Conservation (phyloP, 2,329 filamentous ascomycete genomes). For the Tolypocladium tundrense region DNA sequence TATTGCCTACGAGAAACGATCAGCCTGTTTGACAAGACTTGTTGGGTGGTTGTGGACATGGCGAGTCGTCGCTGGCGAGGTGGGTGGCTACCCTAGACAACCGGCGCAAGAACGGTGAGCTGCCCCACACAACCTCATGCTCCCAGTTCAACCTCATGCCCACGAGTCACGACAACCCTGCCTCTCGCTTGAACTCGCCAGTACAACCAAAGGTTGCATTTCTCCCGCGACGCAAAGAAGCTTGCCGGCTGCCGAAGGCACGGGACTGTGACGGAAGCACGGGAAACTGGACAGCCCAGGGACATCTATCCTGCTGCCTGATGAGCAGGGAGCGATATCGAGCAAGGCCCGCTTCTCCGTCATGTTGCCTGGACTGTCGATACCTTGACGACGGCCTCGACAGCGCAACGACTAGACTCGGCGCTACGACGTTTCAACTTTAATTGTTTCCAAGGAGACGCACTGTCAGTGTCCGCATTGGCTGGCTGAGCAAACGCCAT, state of each 20-base stretch:
- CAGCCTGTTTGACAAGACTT: too few relatives aligned
- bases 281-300: too few relatives aligned
- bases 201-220: not conserved
- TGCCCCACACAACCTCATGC: not conserved
- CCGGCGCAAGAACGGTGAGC: not conserved
- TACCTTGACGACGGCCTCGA: not conserved
- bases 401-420: not conserved
- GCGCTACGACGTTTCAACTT: not conserved
- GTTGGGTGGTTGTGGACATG: too few relatives aligned
- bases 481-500: constrained; percentile 23
- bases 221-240: not conserved
- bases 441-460: not conserved
- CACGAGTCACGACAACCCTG: not conserved
- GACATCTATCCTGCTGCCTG: not conserved
- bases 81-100: too few relatives aligned
- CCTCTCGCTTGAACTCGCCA: not conserved
- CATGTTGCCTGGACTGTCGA: not conserved
- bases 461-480: not conserved
- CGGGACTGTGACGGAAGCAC: not conserved
- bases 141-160: not conserved
- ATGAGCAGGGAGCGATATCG: not conserved
- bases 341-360: not conserved
- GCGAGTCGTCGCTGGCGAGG: too few relatives aligned
- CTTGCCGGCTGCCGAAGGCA: too few relatives aligned
- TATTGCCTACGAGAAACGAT: too few relatives aligned